Evolutionary conservation across 768 basidiomycete species (phyloP).

Genomic region (Chalciporus pseudorubinellus): DNA sequence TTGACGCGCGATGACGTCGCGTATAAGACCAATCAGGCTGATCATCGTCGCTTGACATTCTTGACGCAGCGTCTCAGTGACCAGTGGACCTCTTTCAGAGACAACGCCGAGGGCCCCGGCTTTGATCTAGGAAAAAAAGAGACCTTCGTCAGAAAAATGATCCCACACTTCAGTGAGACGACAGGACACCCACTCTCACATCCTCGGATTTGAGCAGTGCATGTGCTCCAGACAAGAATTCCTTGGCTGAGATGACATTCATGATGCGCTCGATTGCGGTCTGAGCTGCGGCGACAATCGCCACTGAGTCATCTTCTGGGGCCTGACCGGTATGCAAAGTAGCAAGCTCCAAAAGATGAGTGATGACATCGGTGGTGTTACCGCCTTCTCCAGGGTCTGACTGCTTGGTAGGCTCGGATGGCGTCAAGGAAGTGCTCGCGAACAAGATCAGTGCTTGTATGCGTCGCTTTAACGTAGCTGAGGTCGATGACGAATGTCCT

Average conservation of each 20-base stretch:
- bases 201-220: constrained; percentile 57
- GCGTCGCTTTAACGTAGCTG: constrained; percentile 51
- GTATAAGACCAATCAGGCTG: constrained; percentile 51
- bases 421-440: constrained; percentile 51
- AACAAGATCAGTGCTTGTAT: constrained; percentile 69
- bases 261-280: constrained; percentile 53
- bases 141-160: neutral
- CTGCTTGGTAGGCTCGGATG: constrained; percentile 17
- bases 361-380: constrained; percentile 43
- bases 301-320: constrained; percentile 38
- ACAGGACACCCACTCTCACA: constrained; percentile 41
- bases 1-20: constrained; percentile 44
- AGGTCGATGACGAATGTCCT: constrained; percentile 48
- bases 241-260: constrained; percentile 61
- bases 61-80: constrained; percentile 55
- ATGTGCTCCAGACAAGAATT: constrained; percentile 61
- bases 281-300: constrained; percentile 48
- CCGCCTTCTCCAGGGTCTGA: constrained; percentile 13
- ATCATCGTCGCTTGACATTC: constrained; percentile 48
- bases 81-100: constrained; percentile 57
- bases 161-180: neutral
- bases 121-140: constrained; percentile 48
- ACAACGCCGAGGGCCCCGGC: constrained; percentile 69
- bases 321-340: constrained; percentile 32
- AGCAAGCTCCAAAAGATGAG: constrained; percentile 48